A percentile compares a stretch with the other conserved stretches of the same genome.
phyloP scores from a whole-genome alignment of 495 filamentous ascomycete species.

The Penicillium macrosclerotiorum region DNA sequence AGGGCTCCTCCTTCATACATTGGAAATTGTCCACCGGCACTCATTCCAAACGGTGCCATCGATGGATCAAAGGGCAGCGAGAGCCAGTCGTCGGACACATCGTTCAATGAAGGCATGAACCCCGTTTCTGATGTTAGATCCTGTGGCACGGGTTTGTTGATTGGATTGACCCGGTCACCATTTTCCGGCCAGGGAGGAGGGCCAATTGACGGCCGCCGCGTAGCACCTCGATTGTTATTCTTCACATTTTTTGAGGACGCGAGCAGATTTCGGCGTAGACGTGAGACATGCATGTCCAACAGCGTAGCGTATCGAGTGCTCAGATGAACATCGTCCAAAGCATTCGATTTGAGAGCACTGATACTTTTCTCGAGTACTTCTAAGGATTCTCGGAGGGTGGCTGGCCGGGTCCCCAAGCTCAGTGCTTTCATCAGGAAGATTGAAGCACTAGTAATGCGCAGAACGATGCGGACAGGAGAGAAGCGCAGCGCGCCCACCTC shows the following conservation, averaged over 20 bases:
- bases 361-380: slow-evolving; percentile 49
- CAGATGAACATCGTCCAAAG: slow-evolving; percentile 52
- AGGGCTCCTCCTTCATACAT: slow-evolving; percentile 49
- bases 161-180: slow-evolving; percentile 19
- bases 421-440: slow-evolving; percentile 55
- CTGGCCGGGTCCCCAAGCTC: slow-evolving; percentile 48
- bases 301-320: slow-evolving; percentile 51
- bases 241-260: slow-evolving; percentile 34
- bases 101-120: slow-evolving; percentile 34
- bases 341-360: slow-evolving; percentile 46
- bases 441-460: slow-evolving; percentile 50
- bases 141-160: slow-evolving; percentile 25
- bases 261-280: slow-evolving; percentile 40
- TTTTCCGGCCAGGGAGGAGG: slow-evolving; percentile 29
- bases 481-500: slow-evolving; percentile 44
- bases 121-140: slow-evolving; percentile 31
- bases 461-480: slow-evolving; percentile 51
- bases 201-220: slow-evolving; percentile 31
- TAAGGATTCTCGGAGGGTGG: slow-evolving; percentile 47
- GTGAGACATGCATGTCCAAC: slow-evolving; percentile 48
- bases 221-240: slow-evolving; percentile 19
- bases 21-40: slow-evolving; percentile 42
- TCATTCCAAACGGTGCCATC: slow-evolving; percentile 53
- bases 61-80: slow-evolving; percentile 53
- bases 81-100: slow-evolving; percentile 51